These are phyloP conservation scores for Daldinia grandis DNA, from an alignment of 495 filamentous ascomycete genomes.

Conservation along the genomic window DNA sequence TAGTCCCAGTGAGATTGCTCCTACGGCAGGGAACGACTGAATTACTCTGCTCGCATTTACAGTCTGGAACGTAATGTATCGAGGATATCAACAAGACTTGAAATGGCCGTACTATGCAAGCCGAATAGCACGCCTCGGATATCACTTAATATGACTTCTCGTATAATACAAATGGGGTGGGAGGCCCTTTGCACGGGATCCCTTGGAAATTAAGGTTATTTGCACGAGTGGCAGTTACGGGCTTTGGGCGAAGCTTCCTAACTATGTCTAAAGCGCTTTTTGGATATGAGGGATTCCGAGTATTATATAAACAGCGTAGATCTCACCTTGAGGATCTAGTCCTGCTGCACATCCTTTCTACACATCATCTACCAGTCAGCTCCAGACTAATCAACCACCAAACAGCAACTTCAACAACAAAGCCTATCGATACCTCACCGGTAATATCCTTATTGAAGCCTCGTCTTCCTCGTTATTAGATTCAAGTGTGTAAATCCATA, in stretches of 20 bases:
- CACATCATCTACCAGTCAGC: background rate
- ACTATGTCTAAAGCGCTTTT: too few species aligned
- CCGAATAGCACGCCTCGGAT: too few species aligned
- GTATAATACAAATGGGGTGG: too few species aligned
- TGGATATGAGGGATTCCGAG: background rate
- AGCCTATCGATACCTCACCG: background rate
- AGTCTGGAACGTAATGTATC: too few species aligned
- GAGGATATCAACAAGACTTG: too few species aligned
- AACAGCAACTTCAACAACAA: background rate
- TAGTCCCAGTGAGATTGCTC: too few species aligned
- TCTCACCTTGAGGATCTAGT: background rate
- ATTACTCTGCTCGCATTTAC: too few species aligned
- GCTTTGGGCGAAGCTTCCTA: background rate
- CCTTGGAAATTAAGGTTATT: background rate
- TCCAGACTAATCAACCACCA: background rate
- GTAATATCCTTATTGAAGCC: background rate
- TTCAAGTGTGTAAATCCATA: background rate
- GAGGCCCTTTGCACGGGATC: too few species aligned
- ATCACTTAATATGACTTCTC: too few species aligned
- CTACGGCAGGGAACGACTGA: too few species aligned
- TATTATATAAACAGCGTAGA: background rate
- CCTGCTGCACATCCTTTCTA: background rate
- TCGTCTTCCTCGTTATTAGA: background rate
- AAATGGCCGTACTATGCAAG: too few species aligned
- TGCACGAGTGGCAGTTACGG: background rate